Conservation (phyloP, 495 filamentous ascomycete genomes). For the Cercophora samala region DNA sequence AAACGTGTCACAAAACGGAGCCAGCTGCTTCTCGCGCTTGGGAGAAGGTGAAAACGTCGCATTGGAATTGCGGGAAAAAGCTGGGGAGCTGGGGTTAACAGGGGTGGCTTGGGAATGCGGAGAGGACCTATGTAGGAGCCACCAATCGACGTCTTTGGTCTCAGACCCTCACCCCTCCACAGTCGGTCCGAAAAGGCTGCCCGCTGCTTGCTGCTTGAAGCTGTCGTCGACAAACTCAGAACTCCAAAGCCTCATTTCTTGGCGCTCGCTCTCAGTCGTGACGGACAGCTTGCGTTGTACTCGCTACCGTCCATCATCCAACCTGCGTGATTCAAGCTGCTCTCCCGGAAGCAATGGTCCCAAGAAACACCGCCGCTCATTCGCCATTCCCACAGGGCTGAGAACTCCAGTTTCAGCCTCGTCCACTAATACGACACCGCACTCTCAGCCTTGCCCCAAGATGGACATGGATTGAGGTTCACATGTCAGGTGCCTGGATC, state of each 20-base stretch:
- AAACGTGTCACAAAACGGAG: background rate
- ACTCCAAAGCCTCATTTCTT: slow-evolving; percentile 18
- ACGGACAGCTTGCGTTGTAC: background rate
- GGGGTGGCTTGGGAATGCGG: slow-evolving; percentile 31
- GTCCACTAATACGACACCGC: background rate
- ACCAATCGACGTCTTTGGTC: slow-evolving; percentile 25
- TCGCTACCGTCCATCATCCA: background rate
- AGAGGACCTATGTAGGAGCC: slow-evolving; percentile 17
- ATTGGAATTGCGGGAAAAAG: slow-evolving; percentile 21
- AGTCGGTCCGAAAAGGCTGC: slow-evolving; percentile 39
- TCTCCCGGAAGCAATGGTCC: background rate
- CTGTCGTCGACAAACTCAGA: background rate
- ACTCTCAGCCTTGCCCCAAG: background rate
- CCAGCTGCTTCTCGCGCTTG: too few species aligned
- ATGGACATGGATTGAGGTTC: background rate
- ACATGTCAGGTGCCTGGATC: background rate
- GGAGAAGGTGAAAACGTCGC: slow-evolving; percentile 14
- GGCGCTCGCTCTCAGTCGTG: slow-evolving; percentile 18
- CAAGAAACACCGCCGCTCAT: background rate
- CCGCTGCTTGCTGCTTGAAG: background rate
- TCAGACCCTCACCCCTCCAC: slow-evolving; percentile 23
- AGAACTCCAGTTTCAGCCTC: background rate
- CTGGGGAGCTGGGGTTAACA: slow-evolving; percentile 12
- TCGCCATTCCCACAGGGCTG: background rate
- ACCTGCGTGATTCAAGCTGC: background rate